Percentiles rank a stretch among this genome's conserved stretches.
These are phyloP conservation scores for Colletotrichum sp. DNA, from an alignment of 2,329 filamentous ascomycete species.

Conservation along the genomic window DNA sequence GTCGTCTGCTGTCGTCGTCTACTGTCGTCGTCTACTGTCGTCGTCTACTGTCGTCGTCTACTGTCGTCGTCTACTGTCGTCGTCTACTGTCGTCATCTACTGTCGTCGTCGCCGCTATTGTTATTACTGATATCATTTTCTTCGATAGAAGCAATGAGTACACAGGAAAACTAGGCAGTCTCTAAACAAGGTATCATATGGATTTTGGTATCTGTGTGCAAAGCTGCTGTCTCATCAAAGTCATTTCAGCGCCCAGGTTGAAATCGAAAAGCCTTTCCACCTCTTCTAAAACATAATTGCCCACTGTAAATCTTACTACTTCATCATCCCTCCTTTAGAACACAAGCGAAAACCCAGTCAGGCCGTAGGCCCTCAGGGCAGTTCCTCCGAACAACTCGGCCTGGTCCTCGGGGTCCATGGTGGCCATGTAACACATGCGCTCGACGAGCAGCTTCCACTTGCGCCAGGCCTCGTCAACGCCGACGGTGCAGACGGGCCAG, in stretches of 20 bases:
- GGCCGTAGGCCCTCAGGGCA: slow-evolving; percentile 72
- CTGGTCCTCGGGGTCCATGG: slow-evolving; percentile 64
- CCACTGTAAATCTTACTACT: background rate
- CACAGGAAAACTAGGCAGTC: background rate
- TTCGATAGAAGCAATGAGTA: background rate
- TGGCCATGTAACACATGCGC: slow-evolving; percentile 67
- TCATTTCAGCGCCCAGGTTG: background rate
- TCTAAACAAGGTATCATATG: background rate
- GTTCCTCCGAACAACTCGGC: slow-evolving; percentile 75
- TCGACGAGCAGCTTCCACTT: slow-evolving; percentile 79
- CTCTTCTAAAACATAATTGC: background rate
- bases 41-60: too few relatives aligned
- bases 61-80: too few relatives aligned
- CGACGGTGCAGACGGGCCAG: slow-evolving; percentile 88
- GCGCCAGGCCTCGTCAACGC: slow-evolving; percentile 67
- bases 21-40: too few relatives aligned
- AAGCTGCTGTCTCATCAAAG: background rate
- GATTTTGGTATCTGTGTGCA: slow-evolving; percentile 20
- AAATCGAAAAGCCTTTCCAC: background rate
- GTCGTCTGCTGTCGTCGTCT: too few relatives aligned
- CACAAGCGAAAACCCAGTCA: background rate
- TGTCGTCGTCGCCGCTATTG: background rate
- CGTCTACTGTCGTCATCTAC: background rate
- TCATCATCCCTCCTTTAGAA: background rate
- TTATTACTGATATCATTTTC: background rate